phyloP scores from a whole-genome alignment of 2,329 filamentous ascomycete genomes.

The Exophiala sp. region DNA sequence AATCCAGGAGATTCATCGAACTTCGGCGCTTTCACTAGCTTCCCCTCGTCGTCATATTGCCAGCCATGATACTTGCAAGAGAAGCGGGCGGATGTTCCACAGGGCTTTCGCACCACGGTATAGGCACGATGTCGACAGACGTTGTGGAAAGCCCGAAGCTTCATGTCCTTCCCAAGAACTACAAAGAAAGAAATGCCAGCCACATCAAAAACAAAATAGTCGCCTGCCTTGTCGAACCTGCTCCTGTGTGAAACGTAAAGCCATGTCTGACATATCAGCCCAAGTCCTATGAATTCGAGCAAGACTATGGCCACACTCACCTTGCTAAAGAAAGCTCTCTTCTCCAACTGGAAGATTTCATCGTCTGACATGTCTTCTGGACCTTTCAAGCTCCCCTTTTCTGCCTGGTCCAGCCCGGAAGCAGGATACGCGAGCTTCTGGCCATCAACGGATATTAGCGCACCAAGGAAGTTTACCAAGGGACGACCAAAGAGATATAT shows the following conservation, averaged over 20 bases:
- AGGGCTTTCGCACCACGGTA: conserved; percentile 52
- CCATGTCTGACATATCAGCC: conserved; percentile 29
- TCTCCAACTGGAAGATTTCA: conserved; percentile 47
- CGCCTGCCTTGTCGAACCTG: conserved; percentile 51
- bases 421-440: neutral
- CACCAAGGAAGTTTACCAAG: conserved; percentile 9
- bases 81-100: conserved; percentile 48
- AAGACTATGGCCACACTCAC: conserved; percentile 32
- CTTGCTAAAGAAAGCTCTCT: conserved; percentile 50
- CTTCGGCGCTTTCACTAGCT: conserved; percentile 58
- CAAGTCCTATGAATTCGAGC: conserved; percentile 31
- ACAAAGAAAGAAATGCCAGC: conserved; percentile 58
- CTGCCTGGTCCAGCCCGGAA: conserved; percentile 17
- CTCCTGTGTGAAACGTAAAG: conserved; percentile 38
- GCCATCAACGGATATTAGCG: neutral
- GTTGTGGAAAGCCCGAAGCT: conserved; percentile 61
- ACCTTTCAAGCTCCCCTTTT: conserved; percentile 18
- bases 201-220: conserved; percentile 55
- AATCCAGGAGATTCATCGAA: conserved; percentile 57
- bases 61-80: conserved; percentile 62
- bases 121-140: conserved; percentile 61
- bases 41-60: conserved; percentile 58
- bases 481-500: conserved; percentile 14
- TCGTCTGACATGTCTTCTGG: conserved; percentile 26
- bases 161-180: conserved; percentile 49